Base-by-base conservation (phyloP, 495 filamentous ascomycete species). In the Hyphodiscus hymeniophilus region DNA sequence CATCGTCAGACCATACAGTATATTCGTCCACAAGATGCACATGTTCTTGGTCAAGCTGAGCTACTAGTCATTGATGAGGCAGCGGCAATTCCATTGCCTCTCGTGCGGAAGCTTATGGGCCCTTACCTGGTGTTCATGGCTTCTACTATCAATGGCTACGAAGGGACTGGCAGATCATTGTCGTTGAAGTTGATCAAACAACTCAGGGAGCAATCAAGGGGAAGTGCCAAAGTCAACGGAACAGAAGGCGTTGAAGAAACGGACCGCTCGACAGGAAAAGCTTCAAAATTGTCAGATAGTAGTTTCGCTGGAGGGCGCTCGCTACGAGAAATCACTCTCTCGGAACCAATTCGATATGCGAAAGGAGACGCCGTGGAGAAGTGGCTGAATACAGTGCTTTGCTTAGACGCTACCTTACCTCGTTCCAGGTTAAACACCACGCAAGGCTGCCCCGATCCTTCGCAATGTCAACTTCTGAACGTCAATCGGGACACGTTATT, bases 81-180 rank as follows among this genome's bases (percentile, higher is more conserved):
- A 12, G 94, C 94, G 7, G 94, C 94, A 1, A 99, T 99, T 38
- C 94, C 94, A 3, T 66, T 99, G 8, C 92, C 92, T 7, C 66
- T 96, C 35, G 92, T 97, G 11, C 76, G 82, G 52, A 96, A 95
- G 62, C 74, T 99, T 24, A 87, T 99, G 78, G 92, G 94, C 0
- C 92, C 90, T n/a, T 99, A 97, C 64, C 71, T 97, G 18, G 89
- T 97, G 3, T 99, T 99, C 69, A 99, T 99, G 94, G 89, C 94
- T 3, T 97, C 92, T 1, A 99, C 94, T 12, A 95, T 99, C 67
- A 97, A 95, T 59, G 94, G 94, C 44, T 99, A 99, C 60, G 94
- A 99, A 68, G 94, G 94, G 52, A 99, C 94, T 2, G 94, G 94
- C 24, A 77, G 94, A 32, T 96, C 91, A 1, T 73, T 99, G 1